Percentiles rank a stretch among this genome's conserved stretches.
Conservation (phyloP, 1,139 yeast genomes). For the Geotrichum restrictum region DNA sequence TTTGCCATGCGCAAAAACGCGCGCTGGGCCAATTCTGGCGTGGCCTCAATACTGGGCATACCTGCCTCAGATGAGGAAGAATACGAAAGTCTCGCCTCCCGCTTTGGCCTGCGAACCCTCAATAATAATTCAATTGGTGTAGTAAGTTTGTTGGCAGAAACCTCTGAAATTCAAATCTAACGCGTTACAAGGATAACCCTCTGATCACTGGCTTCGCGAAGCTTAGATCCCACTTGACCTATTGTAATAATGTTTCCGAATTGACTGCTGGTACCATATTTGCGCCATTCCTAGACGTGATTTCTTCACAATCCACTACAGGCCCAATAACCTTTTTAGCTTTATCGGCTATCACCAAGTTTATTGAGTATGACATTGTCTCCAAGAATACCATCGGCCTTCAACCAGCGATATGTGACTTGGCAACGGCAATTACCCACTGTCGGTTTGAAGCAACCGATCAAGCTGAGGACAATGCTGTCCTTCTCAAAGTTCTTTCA, state of each 20-base stretch:
- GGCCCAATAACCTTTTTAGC: conserved; percentile 85
- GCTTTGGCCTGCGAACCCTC: conserved; percentile 28
- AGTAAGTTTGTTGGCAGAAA: conserved; percentile 5
- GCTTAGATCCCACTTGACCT: conserved; percentile 65
- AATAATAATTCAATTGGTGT: background rate
- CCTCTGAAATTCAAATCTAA: background rate
- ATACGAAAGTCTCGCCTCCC: conserved; percentile 33
- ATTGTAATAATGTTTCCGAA: conserved; percentile 49
- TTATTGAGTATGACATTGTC: conserved; percentile 59
- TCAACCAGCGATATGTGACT: conserved; percentile 49
- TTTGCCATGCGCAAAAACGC: conserved; percentile 88
- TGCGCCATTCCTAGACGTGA: conserved; percentile 83
- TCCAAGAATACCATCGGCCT: conserved; percentile 48
- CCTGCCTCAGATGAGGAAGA: conserved; percentile 22
- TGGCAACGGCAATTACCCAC: conserved; percentile 77
- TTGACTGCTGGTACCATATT: conserved; percentile 71
- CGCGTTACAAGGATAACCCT: conserved; percentile 50
- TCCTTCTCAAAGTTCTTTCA: conserved; percentile 73
- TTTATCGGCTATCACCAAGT: conserved; percentile 67
- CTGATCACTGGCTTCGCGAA: conserved; percentile 78
- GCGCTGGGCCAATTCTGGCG: conserved; percentile 79
- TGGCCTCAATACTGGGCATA: conserved; percentile 75
- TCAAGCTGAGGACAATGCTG: conserved; percentile 89
- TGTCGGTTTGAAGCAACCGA: conserved; percentile 96
- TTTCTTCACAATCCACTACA: conserved; percentile 78